These are phyloP conservation scores for Wickerhamomyces chaumierensis DNA, from an alignment of 805 yeast species.

Conservation along the genomic window DNA sequence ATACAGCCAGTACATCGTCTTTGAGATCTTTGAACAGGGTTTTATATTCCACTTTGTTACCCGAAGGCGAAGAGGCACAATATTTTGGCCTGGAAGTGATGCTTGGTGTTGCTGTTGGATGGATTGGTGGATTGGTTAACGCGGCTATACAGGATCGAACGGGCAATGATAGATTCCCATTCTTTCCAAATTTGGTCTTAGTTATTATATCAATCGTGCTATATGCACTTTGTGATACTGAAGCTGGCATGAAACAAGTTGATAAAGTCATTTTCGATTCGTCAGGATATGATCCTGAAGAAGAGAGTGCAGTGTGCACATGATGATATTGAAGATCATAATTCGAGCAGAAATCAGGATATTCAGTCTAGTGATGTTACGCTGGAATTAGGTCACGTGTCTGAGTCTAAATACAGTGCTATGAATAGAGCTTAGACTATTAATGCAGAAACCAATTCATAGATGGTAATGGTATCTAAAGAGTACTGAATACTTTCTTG, in stretches of 20 bases:
- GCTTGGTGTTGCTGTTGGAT: slow-evolving; percentile 29
- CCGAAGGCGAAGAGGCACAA: slow-evolving; percentile 31
- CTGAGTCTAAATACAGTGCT: no score
- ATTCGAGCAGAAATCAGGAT: no score
- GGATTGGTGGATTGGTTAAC: slow-evolving; percentile 28
- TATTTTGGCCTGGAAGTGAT: slow-evolving; percentile 30
- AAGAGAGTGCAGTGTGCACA: no score
- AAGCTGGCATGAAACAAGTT: slow-evolving; percentile 21
- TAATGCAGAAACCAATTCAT: no score
- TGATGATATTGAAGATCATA: no score
- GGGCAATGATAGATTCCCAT: slow-evolving; percentile 25
- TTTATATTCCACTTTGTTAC: slow-evolving; percentile 26
- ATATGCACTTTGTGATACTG: slow-evolving; percentile 21
- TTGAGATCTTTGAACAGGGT: slow-evolving; percentile 26
- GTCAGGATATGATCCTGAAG: no score
- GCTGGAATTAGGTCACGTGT: no score
- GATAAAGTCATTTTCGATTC: slow-evolving; percentile 2
- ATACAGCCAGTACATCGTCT: slow-evolving; percentile 24
- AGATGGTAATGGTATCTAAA: no score
- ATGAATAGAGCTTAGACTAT: no score
- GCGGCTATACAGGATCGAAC: slow-evolving; percentile 30
- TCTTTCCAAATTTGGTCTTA: slow-evolving; percentile 24
- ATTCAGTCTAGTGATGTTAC: no score
- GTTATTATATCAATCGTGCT: slow-evolving; percentile 19
- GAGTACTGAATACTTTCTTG: no score